Conservation (phyloP, 2,329 filamentous ascomycete species). For the Metarhizium guizhouense region DNA sequence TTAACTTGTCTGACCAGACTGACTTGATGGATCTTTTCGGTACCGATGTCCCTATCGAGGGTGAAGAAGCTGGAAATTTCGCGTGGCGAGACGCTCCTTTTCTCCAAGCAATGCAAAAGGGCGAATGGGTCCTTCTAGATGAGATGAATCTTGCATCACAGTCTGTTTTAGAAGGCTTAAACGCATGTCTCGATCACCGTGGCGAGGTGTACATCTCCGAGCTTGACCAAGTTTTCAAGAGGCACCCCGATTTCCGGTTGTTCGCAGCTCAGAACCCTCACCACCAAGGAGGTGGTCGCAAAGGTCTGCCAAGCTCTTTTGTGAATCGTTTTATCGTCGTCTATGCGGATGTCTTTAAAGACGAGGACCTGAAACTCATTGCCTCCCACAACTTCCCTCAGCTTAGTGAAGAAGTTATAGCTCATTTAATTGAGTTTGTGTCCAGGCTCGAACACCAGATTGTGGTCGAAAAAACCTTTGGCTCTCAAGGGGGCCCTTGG, state of each 20-base stretch:
- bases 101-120: conserved; percentile 89
- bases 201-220: conserved; percentile 94
- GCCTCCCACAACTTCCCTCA: conserved; percentile 67
- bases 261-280: conserved; percentile 98
- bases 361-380: conserved; percentile 74
- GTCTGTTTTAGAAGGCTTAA: conserved; percentile 90
- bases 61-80: conserved; percentile 83
- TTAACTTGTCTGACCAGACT: conserved; percentile 96
- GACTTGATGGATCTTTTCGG: conserved; percentile 97
- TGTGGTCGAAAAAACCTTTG: conserved; percentile 48
- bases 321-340: conserved; percentile 98
- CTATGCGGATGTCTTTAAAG: conserved; percentile 82
- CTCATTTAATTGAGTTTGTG: conserved; percentile 70
- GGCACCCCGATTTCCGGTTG: conserved; percentile 82
- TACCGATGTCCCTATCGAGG: conserved; percentile 90
- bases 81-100: conserved; percentile 95
- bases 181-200: conserved; percentile 92
- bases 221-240: conserved; percentile 84
- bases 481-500: conserved; percentile 69
- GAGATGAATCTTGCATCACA: conserved; percentile 99
- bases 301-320: conserved; percentile 89
- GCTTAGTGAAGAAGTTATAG: conserved; percentile 49
- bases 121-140: conserved; percentile 92
- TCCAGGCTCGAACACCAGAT: conserved; percentile 67
- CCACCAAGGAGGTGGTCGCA: conserved; percentile 90